Conservation (phyloP, 2,329 filamentous ascomycete genomes). For the Xylariaceae sp. region DNA sequence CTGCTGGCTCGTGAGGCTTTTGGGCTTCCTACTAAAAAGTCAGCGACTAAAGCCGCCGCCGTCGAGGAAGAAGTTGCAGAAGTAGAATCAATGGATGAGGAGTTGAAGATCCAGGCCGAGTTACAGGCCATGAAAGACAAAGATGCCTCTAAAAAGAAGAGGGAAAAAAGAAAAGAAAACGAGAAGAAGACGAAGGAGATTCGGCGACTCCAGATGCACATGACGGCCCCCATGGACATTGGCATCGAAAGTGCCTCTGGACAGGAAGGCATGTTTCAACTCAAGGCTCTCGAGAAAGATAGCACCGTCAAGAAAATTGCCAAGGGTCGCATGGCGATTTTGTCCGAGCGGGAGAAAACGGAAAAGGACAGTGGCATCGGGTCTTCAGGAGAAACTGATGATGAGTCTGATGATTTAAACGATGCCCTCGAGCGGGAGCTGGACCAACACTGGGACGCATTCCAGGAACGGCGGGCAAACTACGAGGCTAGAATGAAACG, state of each 20-base stretch:
- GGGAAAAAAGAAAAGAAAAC: slow-evolving; percentile 80
- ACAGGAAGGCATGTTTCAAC: slow-evolving; percentile 77
- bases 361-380: slow-evolving; percentile 56
- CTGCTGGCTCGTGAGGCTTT: slow-evolving; percentile 86
- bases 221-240: slow-evolving; percentile 93
- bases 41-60: slow-evolving; percentile 37
- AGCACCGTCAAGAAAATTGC: slow-evolving; percentile 63
- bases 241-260: slow-evolving; percentile 81
- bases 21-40: slow-evolving; percentile 74
- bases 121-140: slow-evolving; percentile 76
- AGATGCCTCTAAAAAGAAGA: slow-evolving; percentile 69
- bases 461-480: slow-evolving; percentile 62
- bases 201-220: slow-evolving; percentile 93
- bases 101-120: slow-evolving; percentile 83
- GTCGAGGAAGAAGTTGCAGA: slow-evolving; percentile 65
- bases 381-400: slow-evolving; percentile 50
- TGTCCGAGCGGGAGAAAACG: slow-evolving; percentile 53
- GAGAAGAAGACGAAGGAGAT: slow-evolving; percentile 93
- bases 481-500: slow-evolving; percentile 89
- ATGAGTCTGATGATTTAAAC: slow-evolving; percentile 69
- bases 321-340: slow-evolving; percentile 71
- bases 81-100: slow-evolving; percentile 89
- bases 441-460: slow-evolving; percentile 81
- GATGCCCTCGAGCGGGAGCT: slow-evolving; percentile 80
- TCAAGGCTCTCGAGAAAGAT: slow-evolving; percentile 75